Evolutionary conservation across 2,329 filamentous ascomycete genomes (phyloP), one percentile per base, ranked within the genome.

Genomic region (Colletotrichum sp.): DNA sequence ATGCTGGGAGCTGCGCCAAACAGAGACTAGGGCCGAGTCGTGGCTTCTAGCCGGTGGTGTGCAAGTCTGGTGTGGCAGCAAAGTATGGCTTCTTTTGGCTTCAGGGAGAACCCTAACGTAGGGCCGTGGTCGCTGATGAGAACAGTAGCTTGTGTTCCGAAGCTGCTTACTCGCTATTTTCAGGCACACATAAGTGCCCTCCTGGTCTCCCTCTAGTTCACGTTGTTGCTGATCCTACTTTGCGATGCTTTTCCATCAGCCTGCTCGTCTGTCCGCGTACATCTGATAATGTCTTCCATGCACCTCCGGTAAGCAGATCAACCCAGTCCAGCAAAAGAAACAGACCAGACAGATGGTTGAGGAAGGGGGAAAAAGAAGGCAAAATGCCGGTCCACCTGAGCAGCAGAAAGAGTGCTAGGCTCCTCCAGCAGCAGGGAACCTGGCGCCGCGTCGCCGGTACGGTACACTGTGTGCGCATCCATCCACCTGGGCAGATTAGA

Each of bases 391-490:
- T 55, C 55, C 72, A 75, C 69, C 71, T 28, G 9, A 60, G 72
- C 59, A 65, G 18, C 67, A 71, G 49, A 76, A 59, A 64, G 32
- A 64, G 32, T 26, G 62, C 34, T 15, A 36, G 62, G 21, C n/a
- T 36, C 32, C 63, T 26, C 39, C 59, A 65, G 9, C n/a, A 16
- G 16, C 74, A 69, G 59, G 65, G 59, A 59, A 74, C 49, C 28
- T 74, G 59, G 44, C 74, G n/a, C 74, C 70, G 59, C 70, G 44
- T 64, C 64, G 64, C 65, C 64, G 64, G 74, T 73, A 76, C 69
- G 64, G 74, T 73, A 76, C 69, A 64, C 74, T 62, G 70, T 52
- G 59, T 73, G 28, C 66, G n/a, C 24, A 49, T 49, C n/a, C 59
- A 52, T 32, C 44, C 64, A 67, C 64, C 32, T 18, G 52, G 66